These are phyloP conservation scores for Pseudozyma sp. DNA, from an alignment of 1,284 basidiomycete genomes.

Conservation along the genomic window DNA sequence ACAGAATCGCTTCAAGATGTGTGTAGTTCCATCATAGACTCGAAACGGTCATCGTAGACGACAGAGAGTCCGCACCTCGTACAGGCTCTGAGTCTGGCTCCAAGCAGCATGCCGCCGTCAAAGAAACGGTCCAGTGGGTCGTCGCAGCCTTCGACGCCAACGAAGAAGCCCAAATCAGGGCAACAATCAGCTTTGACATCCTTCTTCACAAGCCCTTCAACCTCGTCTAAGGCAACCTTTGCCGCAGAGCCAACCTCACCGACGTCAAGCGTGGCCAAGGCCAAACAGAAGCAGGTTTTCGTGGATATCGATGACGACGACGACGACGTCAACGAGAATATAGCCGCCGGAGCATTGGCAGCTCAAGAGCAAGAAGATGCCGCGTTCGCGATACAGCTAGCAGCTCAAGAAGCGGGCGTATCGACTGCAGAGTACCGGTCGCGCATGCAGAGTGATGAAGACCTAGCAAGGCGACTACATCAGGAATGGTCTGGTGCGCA, in stretches of 20 bases:
- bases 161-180: constrained; percentile 30
- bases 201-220: constrained; percentile 45
- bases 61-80: background rate
- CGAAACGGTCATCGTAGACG: too few species aligned
- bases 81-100: background rate
- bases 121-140: constrained; percentile 29
- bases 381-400: constrained; percentile 37
- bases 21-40: too few species aligned
- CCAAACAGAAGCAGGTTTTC: constrained; percentile 17
- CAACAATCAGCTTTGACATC: constrained; percentile 44
- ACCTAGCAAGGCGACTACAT: constrained; percentile 45
- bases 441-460: constrained; percentile 38
- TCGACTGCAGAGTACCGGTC: constrained; percentile 18
- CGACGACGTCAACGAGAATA: background rate
- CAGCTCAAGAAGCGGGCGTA: constrained; percentile 33
- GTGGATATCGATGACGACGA: constrained; percentile 1
- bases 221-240: constrained; percentile 10
- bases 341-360: too few species aligned
- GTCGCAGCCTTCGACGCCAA: constrained; percentile 31
- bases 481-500: constrained; percentile 30
- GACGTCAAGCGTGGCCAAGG: constrained; percentile 7
- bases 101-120: constrained; percentile 16
- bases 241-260: constrained; percentile 14
- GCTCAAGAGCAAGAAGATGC: constrained; percentile 42
- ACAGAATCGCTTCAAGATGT: too few species aligned